Base-by-base conservation (phyloP, 345 rosid genomes). In the Litchi chinensis region DNA sequence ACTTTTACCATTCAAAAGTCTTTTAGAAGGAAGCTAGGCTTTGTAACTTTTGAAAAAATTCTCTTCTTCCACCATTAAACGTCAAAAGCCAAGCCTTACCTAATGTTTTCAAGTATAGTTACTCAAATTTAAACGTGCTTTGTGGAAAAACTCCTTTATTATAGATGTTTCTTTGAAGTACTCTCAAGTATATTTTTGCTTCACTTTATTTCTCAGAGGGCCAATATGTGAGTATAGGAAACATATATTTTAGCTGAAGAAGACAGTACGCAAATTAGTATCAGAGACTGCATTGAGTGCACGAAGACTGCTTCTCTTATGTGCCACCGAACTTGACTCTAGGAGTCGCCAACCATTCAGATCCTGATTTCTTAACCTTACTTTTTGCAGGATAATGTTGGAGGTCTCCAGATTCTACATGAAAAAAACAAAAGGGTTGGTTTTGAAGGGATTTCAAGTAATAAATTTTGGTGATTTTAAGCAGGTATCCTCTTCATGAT, bases 311-410 rank as follows among this genome's bases (percentile, higher is more conserved):
- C 66, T 11, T 54, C 59, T 21, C 37, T 63, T 63, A 32, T 10
- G 16, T 22, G 66, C 32, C 9, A 32, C 37, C 2, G 37, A 32
- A 32, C 37, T 32, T 32, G 37, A 32, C 37, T 32, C 37, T 32
- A 32, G 37, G 37, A 32, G 37, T 32, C 2, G 37, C 37, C 37
- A 32, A 32, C 37, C 37, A 32, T 32, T 32, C 37, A 32, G 37
- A 32, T 1, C 66, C 66, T 21, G 15, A 22, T 24, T 63, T 22
- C 22, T 3, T 63, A 24, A 63, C 66, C 66, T 22, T 63, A 63
- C 66, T 32, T 63, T 63, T 22, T 63, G 66, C 66, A 63, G 37
- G 66, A 63, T 39, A 63, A 63, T 63, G 22, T 22, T 22, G 66
- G 39, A 21, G 37, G 4, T 32, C 21, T 63, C 59, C 59, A 54